phyloP scores from a whole-genome alignment of 805 yeast species.

The Barnettozyma siamensis region DNA sequence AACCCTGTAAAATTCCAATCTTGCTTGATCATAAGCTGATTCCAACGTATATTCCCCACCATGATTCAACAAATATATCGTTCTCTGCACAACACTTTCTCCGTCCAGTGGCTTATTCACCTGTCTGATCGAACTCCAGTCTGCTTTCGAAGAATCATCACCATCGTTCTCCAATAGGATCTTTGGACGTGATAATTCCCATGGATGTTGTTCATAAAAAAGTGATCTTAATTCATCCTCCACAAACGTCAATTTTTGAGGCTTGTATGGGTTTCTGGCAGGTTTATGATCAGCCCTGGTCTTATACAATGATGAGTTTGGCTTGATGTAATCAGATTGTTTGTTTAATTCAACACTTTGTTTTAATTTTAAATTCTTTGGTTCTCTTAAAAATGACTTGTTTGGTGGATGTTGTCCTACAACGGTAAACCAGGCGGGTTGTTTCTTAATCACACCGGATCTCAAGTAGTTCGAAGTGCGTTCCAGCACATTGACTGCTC shows the following conservation, averaged over 20 bases:
- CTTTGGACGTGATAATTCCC: slow-evolving; percentile 94
- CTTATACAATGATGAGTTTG: slow-evolving; percentile 24
- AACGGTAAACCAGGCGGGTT: slow-evolving; percentile 88
- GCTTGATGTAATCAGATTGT: background rate
- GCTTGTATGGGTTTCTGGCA: slow-evolving; percentile 13
- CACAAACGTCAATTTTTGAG: slow-evolving; percentile 26
- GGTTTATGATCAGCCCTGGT: slow-evolving; percentile 23
- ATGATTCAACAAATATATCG: slow-evolving; percentile 46
- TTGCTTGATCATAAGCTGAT: slow-evolving; percentile 79
- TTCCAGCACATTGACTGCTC: slow-evolving; percentile 72
- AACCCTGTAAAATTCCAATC: slow-evolving; percentile 81
- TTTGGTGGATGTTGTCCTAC: slow-evolving; percentile 81
- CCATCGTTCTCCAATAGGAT: slow-evolving; percentile 72
- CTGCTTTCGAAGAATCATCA: slow-evolving; percentile 43
- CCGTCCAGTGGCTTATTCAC: slow-evolving; percentile 75
- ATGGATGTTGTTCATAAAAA: slow-evolving; percentile 91
- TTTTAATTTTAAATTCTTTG: slow-evolving; percentile 14
- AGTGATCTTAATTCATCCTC: slow-evolving; percentile 77
- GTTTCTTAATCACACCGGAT: slow-evolving; percentile 59
- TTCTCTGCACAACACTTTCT: slow-evolving; percentile 78
- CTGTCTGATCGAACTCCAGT: slow-evolving; percentile 82
- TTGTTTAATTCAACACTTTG: slow-evolving; percentile 14
- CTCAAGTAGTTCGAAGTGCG: slow-evolving; percentile 72
- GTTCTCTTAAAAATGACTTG: slow-evolving; percentile 39
- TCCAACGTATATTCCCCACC: slow-evolving; percentile 28